These are phyloP conservation scores for Saraca asoca DNA, from an alignment of 331 rosid species.

Conservation along the genomic window DNA sequence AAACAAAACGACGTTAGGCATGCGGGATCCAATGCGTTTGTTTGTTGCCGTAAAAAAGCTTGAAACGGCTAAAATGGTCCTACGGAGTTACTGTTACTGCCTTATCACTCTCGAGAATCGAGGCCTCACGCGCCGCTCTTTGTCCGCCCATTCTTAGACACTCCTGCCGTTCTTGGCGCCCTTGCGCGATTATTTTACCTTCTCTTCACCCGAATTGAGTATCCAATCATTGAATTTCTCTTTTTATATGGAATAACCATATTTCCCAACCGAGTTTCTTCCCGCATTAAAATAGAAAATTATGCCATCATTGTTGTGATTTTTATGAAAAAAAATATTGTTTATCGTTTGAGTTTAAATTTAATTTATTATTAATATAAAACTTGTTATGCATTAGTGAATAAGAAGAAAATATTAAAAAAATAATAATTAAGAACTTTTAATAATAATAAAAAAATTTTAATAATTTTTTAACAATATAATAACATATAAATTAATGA, in stretches of 20 bases:
- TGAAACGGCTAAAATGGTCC: slow-evolving; percentile 31
- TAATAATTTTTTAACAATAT: too few species aligned
- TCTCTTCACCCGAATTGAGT: slow-evolving; percentile 14
- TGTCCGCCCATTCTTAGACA: slow-evolving; percentile 43
- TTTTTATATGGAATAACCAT: background rate
- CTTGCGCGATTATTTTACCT: background rate
- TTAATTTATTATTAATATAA: too few species aligned
- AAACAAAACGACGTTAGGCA: background rate
- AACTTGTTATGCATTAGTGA: too few species aligned
- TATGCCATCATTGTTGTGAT: too few species aligned
- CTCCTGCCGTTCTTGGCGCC: background rate
- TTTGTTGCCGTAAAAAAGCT: slow-evolving; percentile 17
- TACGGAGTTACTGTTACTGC: background rate
- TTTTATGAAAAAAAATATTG: too few species aligned
- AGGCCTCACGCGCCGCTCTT: slow-evolving; percentile 68
- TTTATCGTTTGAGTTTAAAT: too few species aligned
- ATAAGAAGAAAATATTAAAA: too few species aligned
- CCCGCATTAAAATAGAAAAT: too few species aligned
- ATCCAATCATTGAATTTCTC: slow-evolving; percentile 37
- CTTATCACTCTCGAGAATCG: slow-evolving; percentile 32
- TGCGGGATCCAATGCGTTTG: slow-evolving; percentile 44
- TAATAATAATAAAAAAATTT: too few species aligned
- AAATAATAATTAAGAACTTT: too few species aligned
- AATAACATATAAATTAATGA: too few species aligned
- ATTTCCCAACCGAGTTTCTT: too few species aligned